Conservation (phyloP, 257 asterid genomes). For the Solanum clarkiae region DNA sequence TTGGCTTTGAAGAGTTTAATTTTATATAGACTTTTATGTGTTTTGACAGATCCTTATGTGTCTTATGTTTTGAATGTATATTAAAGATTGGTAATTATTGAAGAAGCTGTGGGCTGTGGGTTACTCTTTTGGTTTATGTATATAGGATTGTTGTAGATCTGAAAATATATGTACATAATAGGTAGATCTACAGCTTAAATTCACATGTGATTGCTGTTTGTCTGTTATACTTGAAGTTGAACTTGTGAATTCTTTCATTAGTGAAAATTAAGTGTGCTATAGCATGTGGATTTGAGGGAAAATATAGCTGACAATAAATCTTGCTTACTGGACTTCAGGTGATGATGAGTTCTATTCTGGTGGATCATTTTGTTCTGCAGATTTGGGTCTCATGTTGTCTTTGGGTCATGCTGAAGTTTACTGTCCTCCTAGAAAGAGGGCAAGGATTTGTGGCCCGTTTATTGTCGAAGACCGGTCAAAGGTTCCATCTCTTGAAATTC, state of each 20-base stretch:
- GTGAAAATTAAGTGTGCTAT: not conserved
- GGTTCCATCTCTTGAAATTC: slow-evolving; percentile 54
- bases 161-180: not conserved
- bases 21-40: not conserved
- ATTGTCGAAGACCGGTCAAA: slow-evolving; percentile 12
- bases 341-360: slow-evolving; percentile 51
- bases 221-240: not conserved
- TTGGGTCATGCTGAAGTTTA: slow-evolving; percentile 49
- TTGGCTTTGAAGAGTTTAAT: not conserved
- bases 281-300: not conserved
- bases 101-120: not conserved
- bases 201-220: not conserved
- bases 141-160: not conserved
- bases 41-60: not conserved
- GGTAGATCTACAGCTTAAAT: not conserved
- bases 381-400: slow-evolving; percentile 50
- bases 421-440: slow-evolving; percentile 65
- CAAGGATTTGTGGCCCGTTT: slow-evolving; percentile 44
- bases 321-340: slow-evolving; percentile 31
- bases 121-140: not conserved
- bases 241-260: not conserved
- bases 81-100: not conserved
- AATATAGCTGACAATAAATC: not conserved
- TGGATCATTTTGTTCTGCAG: slow-evolving; percentile 34
- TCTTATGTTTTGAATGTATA: not conserved